Evolutionary conservation across 768 basidiomycete genomes (phyloP), one percentile per base, ranked within the genome.

Genomic region (Holtermanniella nyarrowii): DNA sequence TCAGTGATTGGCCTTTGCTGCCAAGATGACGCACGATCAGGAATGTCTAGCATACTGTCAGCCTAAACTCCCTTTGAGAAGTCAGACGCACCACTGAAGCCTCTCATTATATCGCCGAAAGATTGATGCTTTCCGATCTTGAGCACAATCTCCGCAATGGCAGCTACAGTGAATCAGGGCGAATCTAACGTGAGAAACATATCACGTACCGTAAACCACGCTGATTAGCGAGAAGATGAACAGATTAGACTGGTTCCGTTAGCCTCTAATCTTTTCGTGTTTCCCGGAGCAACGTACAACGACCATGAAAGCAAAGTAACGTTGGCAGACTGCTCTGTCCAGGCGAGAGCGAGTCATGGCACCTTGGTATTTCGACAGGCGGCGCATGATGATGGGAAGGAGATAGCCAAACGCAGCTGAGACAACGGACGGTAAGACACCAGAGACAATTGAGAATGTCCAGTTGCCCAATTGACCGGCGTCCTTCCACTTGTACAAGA

Each of bases 161-260:
- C 60, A 16, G 55, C 31, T 37, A 37, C 31, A 37, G 31, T 37
- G 31, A 16, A 7, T 7, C 53, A 49, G 27, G 5, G 42, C 3
- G 20, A 25, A 7, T 3, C 4, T 10, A n/a, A 25, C 26, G 13
- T n/a, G 21, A 2, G 31, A 3, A 31, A 5, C 14, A 40, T 21
- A 10, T 25, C 1, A 76, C 83, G 60, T 52, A 86, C 86, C 82
- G 75, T 89, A 90, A 51, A 83, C 76, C 44, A 91, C 90, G 59
- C 88, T 86, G 55, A 96, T 82, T 52, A 93, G 72, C 14, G 88
- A 93, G 76, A 97, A 99, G 72, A 97, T 82, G 56, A 99, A 77
- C 62, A 99, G 74, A 68, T 96, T 90, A 46, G 85, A 87, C 31
- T 37, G 31, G 16, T 7, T 16, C n/a, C n/a, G n/a, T n/a, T n/a